These are phyloP conservation scores for Scheffersomyces lignicola DNA, from an alignment of 1,139 yeast genomes.

Conservation along the genomic window DNA sequence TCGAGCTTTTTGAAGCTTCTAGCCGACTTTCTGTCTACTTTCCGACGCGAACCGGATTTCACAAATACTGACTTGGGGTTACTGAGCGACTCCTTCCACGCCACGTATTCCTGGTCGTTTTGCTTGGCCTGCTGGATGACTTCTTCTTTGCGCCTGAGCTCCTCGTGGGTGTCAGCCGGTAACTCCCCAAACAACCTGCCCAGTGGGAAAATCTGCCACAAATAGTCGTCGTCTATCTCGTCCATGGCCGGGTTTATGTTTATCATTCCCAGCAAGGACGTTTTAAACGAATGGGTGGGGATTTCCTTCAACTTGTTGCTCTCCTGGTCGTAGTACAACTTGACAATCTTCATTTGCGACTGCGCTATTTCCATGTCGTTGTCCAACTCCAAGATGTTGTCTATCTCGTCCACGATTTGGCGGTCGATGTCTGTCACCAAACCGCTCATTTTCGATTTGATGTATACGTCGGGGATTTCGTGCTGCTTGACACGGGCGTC, in stretches of 20 bases:
- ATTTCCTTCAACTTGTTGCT: slow-evolving; percentile 18
- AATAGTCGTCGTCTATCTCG: slow-evolving; percentile 40
- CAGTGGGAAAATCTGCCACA: slow-evolving; percentile 42
- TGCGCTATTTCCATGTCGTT: slow-evolving; percentile 27
- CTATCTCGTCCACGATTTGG: slow-evolving; percentile 27
- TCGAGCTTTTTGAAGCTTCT: slow-evolving; percentile 26
- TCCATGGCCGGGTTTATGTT: slow-evolving; percentile 36
- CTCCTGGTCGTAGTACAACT: slow-evolving; percentile 30
- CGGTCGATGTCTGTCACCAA: slow-evolving; percentile 26
- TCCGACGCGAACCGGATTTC: slow-evolving; percentile 27
- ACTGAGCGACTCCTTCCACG: slow-evolving; percentile 20
- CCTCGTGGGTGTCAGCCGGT: slow-evolving; percentile 31
- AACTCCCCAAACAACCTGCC: slow-evolving; percentile 37
- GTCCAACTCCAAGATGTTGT: slow-evolving; percentile 23
- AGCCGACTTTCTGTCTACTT: slow-evolving; percentile 29
- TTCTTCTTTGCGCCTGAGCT: slow-evolving; percentile 17
- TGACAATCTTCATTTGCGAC: slow-evolving; percentile 26
- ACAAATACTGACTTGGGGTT: slow-evolving; percentile 16
- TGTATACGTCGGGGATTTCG: slow-evolving; percentile 30
- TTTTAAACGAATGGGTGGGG: slow-evolving; percentile 42
- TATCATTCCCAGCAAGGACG: slow-evolving; percentile 42
- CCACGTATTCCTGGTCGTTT: slow-evolving; percentile 16
- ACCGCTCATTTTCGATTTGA: slow-evolving; percentile 23
- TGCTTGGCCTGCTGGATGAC: slow-evolving; percentile 5
- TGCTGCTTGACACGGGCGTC: slow-evolving; percentile 23